These are phyloP conservation scores for Mucor mucedo DNA, from an alignment of 371 early-diverging fungal species.

Conservation along the genomic window DNA sequence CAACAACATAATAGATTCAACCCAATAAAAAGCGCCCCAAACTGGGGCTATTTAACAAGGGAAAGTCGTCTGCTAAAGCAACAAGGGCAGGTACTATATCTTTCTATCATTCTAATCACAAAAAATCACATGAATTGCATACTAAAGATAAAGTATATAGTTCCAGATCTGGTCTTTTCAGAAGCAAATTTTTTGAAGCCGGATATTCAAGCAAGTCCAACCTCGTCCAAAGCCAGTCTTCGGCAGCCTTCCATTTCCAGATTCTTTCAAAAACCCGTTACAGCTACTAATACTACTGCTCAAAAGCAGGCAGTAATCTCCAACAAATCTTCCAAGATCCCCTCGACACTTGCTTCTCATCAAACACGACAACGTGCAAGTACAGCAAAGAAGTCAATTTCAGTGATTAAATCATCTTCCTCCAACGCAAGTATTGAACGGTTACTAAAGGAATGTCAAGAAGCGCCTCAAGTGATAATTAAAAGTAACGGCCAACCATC, in stretches of 20 bases:
- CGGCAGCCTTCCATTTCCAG: conserved; percentile 1
- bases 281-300: too few relatives aligned
- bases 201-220: background rate
- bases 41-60: conserved; percentile 40
- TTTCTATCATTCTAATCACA: background rate
- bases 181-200: conserved; percentile 25
- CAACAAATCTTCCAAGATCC: too few relatives aligned
- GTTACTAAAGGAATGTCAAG: conserved; percentile 5
- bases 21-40: conserved; percentile 4
- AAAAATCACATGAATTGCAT: too few relatives aligned
- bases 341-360: too few relatives aligned
- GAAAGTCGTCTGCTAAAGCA: conserved; percentile 41
- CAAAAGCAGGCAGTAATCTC: too few relatives aligned
- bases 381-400: background rate
- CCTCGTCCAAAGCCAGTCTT: background rate
- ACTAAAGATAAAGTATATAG: background rate
- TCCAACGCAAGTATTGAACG: conserved; percentile 1
- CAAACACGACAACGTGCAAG: too few relatives aligned
- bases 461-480: background rate
- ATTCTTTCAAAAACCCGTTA: background rate
- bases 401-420: background rate
- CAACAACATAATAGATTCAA: too few relatives aligned
- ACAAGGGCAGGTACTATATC: conserved; percentile 13
- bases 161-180: conserved; percentile 29
- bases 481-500: background rate